Evolutionary conservation across 2,329 filamentous ascomycete species (phyloP), one percentile per base, ranked within the genome.

Genomic region (Neospermospora avenae): DNA sequence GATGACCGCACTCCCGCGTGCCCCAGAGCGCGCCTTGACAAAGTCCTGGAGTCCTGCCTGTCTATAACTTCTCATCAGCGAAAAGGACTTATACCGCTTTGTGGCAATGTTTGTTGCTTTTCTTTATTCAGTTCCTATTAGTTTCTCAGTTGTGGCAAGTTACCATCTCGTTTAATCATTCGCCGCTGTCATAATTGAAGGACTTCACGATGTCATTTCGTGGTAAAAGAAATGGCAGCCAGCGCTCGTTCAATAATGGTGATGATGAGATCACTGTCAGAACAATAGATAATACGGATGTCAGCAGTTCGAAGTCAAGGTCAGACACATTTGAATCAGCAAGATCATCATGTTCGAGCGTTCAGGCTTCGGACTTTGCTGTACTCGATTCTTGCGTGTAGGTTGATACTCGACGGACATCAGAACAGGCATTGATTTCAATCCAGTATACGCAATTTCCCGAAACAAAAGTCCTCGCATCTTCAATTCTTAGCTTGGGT

Each of bases 381-480:
- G 51, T 68, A 11, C 61, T 68, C 44, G 67, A 69, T 37, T 68
- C 67, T 58, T 70, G 68, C 67, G 68, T 68, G 68, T 68, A 68
- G 64, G 66, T 49, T 49, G 22, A 28, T 24, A 25, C 28, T 37
- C 37, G 46, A 24, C 37, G 31, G 39, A 10, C n/a, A 16, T 31
- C 20, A 18, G 28, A 39, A 35, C 41, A 53, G 31, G 53, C 35
- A 18, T 45, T 45, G 59, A 51, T 62, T 54, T 18, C 39, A 41
- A 24, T 11, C 51, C 24, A 70, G 66, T 8, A 39, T 65, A 22
- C 66, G 67, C 41, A 67, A 68, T 41, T 70, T 69, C 39, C 65
- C 68, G 25, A 69, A 67, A 34, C 67, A 70, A 31, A 70, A 69
- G 51, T 67, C 68, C 18, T 67, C 67, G 10, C 61, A 68, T 57